A percentile compares a stretch with the other conserved stretches of the same genome.
Conservation (phyloP, 805 yeast species). For the Saccharomycopsis olivae region DNA sequence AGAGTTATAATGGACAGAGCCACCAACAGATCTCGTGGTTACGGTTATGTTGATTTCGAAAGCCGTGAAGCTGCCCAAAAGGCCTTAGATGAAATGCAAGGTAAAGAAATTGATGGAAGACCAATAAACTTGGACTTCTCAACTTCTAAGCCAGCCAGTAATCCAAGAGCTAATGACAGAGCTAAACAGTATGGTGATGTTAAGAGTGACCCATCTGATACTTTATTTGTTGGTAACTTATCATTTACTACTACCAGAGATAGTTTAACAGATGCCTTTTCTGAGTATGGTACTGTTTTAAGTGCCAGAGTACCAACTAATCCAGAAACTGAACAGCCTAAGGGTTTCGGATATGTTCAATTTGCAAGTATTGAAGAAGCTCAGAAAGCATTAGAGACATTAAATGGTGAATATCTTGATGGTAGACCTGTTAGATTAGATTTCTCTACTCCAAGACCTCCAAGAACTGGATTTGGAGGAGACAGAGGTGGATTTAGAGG, state of each 20-base stretch:
- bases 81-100: slow-evolving; percentile 79
- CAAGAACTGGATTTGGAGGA: slow-evolving; percentile 29
- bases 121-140: slow-evolving; percentile 91
- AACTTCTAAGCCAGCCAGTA: slow-evolving; percentile 60
- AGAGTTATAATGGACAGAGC: slow-evolving; percentile 92
- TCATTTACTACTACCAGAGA: slow-evolving; percentile 87
- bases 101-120: slow-evolving; percentile 94
- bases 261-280: slow-evolving; percentile 58
- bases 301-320: slow-evolving; percentile 95
- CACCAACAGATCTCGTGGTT: slow-evolving; percentile 90
- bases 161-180: slow-evolving; percentile 54
- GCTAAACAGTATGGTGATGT: slow-evolving; percentile 86
- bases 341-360: slow-evolving; percentile 98
- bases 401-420: slow-evolving; percentile 81
- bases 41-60: slow-evolving; percentile 94
- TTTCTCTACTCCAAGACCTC: slow-evolving; percentile 82
- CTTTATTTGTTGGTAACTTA: slow-evolving; percentile 91
- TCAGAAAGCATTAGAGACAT: slow-evolving; percentile 71
- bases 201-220: slow-evolving; percentile 88
- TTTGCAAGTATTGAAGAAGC: slow-evolving; percentile 83
- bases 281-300: slow-evolving; percentile 69
- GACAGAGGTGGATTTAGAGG: slow-evolving; percentile 31
- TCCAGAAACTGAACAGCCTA: slow-evolving; percentile 97
- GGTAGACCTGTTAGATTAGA: slow-evolving; percentile 95
- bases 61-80: slow-evolving; percentile 68